A percentile compares a stretch with the other conserved stretches of the same genome.
phyloP scores from a whole-genome alignment of 257 asterid genomes.

The Solanum chiquidenum region DNA sequence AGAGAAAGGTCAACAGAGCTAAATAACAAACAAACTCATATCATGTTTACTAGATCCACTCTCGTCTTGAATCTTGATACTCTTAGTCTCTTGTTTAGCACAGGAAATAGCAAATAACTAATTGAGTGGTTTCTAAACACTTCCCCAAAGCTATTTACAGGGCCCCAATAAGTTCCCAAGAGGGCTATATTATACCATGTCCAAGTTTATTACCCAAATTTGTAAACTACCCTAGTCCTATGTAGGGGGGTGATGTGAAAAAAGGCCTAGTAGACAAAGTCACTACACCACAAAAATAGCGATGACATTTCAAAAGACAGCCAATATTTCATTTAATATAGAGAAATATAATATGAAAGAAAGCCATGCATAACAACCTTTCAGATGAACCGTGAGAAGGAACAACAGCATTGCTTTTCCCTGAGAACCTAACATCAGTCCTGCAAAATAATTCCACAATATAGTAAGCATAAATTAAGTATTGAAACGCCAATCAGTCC shows the following conservation, averaged over 20 bases:
- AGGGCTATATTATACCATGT: background rate
- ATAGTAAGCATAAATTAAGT: background rate
- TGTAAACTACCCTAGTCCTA: background rate
- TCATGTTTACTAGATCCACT: background rate
- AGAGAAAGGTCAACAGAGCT: background rate
- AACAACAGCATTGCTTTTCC: conserved; percentile 45
- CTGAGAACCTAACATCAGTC: conserved; percentile 40
- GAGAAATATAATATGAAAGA: conserved; percentile 7
- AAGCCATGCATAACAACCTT: conserved; percentile 36
- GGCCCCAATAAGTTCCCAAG: background rate
- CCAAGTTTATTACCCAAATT: background rate
- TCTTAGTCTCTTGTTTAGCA: background rate
- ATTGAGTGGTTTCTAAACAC: background rate
- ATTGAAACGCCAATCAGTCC: background rate
- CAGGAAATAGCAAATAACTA: background rate
- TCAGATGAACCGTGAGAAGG: conserved; percentile 50
- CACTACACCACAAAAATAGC: background rate
- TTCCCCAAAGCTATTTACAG: background rate
- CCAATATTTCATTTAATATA: background rate
- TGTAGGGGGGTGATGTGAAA: background rate
- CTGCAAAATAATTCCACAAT: conserved; percentile 28
- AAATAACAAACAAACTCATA: background rate
- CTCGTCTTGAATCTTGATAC: background rate
- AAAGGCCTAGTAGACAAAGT: background rate
- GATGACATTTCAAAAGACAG: background rate